Evolutionary conservation across 495 filamentous ascomycete species (phyloP).

Genomic region (Pseudotulostoma volvatum): DNA sequence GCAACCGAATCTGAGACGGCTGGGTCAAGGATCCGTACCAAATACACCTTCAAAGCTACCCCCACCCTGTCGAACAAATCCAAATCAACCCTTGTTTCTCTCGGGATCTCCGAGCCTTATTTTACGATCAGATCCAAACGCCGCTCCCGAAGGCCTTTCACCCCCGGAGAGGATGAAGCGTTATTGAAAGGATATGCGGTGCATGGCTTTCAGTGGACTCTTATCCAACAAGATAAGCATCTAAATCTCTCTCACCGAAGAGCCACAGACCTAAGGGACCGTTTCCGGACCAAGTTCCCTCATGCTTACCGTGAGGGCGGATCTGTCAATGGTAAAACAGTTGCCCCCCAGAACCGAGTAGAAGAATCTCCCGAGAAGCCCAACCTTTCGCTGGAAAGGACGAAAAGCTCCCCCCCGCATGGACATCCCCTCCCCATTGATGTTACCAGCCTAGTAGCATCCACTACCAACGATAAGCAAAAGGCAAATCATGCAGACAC

Average conservation of each 20-base stretch:
- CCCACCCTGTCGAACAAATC: slow-evolving; percentile 14
- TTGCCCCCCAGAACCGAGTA: neutral
- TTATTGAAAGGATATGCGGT: slow-evolving; percentile 58
- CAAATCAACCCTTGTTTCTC: slow-evolving; percentile 16
- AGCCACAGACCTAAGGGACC: slow-evolving; percentile 67
- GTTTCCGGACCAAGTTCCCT: slow-evolving; percentile 66
- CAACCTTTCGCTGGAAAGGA: neutral
- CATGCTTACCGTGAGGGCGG: slow-evolving; percentile 46
- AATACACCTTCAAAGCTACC: slow-evolving; percentile 3
- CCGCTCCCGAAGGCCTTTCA: slow-evolving; percentile 43
- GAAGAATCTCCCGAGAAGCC: neutral
- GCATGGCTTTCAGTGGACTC: slow-evolving; percentile 67
- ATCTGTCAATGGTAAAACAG: slow-evolving; percentile 21
- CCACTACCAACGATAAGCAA: neutral
- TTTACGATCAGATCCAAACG: slow-evolving; percentile 21
- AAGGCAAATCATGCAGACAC: too few relatives aligned
- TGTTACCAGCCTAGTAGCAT: neutral
- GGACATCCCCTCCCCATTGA: neutral
- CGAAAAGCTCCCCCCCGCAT: neutral
- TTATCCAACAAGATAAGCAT: slow-evolving; percentile 54
- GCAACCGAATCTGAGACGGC: slow-evolving; percentile 1
- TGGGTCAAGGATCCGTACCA: slow-evolving; percentile 1
- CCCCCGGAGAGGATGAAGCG: slow-evolving; percentile 57
- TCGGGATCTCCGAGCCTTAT: slow-evolving; percentile 24
- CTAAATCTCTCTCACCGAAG: slow-evolving; percentile 50